Evolutionary conservation across 2,329 filamentous ascomycete genomes (phyloP), one percentile per base, ranked within the genome.

Genomic region (Passalora sequoiae): DNA sequence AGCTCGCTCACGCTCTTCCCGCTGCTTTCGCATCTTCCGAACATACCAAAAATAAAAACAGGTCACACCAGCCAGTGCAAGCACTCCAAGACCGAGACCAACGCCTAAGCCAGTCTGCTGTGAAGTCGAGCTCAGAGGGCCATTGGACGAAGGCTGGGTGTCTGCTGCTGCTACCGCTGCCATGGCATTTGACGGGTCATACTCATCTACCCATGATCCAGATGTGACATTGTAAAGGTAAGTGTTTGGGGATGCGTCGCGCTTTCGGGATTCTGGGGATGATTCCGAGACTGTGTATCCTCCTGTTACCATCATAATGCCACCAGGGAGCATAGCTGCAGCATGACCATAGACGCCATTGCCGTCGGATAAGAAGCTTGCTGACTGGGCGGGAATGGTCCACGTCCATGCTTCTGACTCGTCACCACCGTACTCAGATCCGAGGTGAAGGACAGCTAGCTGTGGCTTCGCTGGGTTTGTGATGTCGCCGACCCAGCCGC

Each of bases 401-500:
- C 86, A 92, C 49, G 72, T 66, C 86, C 86, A 91, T 22, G 78
- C 72, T 22, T 44, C 35, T 12, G 42, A 40, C 21, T 68, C 69
- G 41, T 59, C 54, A 9, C 71, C 71, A 6, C 82, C 84, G 59
- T 86, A 92, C 3, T 81, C 81, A 47, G 82, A 76, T 5, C 83
- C 86, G 44, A 96, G 72, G 45, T 86, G 72, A 3, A 97, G 69
- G 3, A 96, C 67, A 0, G 80, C 85, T 19, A 97, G 71, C 60
- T 95, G 88, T 1, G 92, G 92, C 21, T 81, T 72, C 0, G 92
- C 92, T 1, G 89, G 77, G 22, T 81, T 84, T 6, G 70, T 75
- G 0, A 84, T 73, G 58, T 94, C 81, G 3, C 89, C 91, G 4
- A 96, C 88, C 92, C 92, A 98, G 1, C 92, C 92, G 15, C 92